Percentiles rank a stretch among this genome's conserved stretches.
phyloP scores from a whole-genome alignment of 1,284 basidiomycete species.

The Cryptococcus sp. region DNA sequence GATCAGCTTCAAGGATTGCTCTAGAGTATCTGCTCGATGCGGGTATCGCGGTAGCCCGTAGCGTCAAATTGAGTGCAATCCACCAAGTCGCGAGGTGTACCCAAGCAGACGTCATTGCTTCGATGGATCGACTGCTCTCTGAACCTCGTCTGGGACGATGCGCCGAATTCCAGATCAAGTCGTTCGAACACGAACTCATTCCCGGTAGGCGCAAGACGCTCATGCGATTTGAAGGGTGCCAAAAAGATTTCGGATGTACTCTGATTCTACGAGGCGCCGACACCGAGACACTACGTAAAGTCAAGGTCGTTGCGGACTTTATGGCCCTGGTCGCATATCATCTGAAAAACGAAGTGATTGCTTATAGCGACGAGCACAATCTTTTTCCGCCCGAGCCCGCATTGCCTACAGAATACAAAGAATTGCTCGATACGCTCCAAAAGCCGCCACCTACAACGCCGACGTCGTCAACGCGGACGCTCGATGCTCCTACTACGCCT shows the following conservation, averaged over 20 bases:
- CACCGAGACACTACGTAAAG: slow-evolving; percentile 67
- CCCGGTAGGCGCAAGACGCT: slow-evolving; percentile 89
- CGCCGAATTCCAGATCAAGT: slow-evolving; percentile 80
- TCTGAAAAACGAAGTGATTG: slow-evolving; percentile 85
- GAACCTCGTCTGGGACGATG: slow-evolving; percentile 90
- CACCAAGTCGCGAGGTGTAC: slow-evolving; percentile 88
- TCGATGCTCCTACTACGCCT: neutral
- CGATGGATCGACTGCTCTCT: slow-evolving; percentile 87
- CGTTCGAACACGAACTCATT: slow-evolving; percentile 87
- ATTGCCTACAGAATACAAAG: slow-evolving; percentile 31
- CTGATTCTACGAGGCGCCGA: slow-evolving; percentile 89
- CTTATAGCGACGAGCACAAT: slow-evolving; percentile 91
- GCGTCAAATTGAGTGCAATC: slow-evolving; percentile 83
- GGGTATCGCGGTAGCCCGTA: slow-evolving; percentile 84
- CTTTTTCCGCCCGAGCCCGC: slow-evolving; percentile 57
- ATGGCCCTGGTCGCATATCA: slow-evolving; percentile 82
- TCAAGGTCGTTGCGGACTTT: slow-evolving; percentile 91
- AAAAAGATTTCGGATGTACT: slow-evolving; percentile 86
- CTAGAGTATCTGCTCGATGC: slow-evolving; percentile 83
- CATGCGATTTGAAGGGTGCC: slow-evolving; percentile 96
- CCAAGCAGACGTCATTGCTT: slow-evolving; percentile 89
- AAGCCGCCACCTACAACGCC: slow-evolving; percentile 3
- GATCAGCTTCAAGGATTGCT: slow-evolving; percentile 86
- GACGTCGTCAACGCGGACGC: slow-evolving; percentile 4
- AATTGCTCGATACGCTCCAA: slow-evolving; percentile 28